Evolutionary conservation across 441 rosid species (phyloP).

Genomic region (Gossypium schwendimanii): DNA sequence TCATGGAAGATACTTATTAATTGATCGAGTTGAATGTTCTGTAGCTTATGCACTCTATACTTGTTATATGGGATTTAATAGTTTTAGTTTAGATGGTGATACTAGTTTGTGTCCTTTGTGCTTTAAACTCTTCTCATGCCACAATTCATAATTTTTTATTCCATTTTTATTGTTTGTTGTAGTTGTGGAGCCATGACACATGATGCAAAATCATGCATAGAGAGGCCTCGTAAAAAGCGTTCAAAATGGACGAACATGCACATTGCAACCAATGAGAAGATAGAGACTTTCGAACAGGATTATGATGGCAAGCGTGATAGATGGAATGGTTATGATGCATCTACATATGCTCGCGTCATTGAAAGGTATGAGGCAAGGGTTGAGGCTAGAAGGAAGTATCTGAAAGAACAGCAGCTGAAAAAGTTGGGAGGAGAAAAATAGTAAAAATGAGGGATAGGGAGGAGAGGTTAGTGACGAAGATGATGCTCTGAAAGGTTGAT

Average conservation of each 20-base stretch:
- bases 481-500: background rate
- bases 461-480: background rate
- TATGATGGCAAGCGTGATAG: background rate
- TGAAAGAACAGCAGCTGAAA: background rate
- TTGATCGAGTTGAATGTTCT: background rate
- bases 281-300: background rate
- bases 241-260: background rate
- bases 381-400: background rate
- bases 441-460: background rate
- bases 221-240: background rate
- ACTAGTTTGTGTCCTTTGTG: background rate
- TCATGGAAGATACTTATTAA: background rate
- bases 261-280: background rate
- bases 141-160: background rate
- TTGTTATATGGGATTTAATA: background rate
- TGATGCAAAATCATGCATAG: background rate
- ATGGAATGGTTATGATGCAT: background rate
- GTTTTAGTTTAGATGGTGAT: background rate
- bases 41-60: background rate
- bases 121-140: too few species aligned
- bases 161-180: background rate
- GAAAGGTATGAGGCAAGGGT: background rate
- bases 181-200: background rate
- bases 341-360: background rate
- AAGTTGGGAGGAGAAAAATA: background rate